phyloP scores from a whole-genome alignment of 179 eudicot genomes.

The Beta lomatogona region DNA sequence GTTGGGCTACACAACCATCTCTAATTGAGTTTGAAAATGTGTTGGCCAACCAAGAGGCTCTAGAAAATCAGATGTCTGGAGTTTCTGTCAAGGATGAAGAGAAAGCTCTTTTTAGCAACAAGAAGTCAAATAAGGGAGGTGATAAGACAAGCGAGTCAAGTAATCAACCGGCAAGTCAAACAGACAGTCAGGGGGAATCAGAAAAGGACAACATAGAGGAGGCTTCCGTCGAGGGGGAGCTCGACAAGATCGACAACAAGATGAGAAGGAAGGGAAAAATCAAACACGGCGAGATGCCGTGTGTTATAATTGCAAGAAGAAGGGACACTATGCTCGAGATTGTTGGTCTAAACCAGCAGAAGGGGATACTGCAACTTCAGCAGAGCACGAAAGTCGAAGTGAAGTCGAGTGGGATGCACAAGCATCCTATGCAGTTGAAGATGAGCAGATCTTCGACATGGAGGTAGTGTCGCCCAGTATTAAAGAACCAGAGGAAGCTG shows the following conservation, averaged over 20 bases:
- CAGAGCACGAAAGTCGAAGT: background rate
- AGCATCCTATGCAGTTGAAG: conserved; percentile 7
- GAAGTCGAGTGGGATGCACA: conserved; percentile 17
- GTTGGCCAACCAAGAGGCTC: conserved; percentile 4
- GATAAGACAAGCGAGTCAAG: background rate
- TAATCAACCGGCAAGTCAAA: background rate
- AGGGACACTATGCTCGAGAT: conserved; percentile 7
- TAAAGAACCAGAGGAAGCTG: background rate
- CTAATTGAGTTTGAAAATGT: conserved; percentile 21
- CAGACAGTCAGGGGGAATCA: background rate
- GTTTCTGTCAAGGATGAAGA: conserved; percentile 6
- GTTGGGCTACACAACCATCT: conserved; percentile 25
- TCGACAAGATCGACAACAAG: background rate
- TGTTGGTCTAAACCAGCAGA: too few species aligned
- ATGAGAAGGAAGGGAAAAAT: background rate
- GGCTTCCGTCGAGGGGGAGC: conserved; percentile 11
- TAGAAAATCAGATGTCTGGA: conserved; percentile 14
- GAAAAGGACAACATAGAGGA: background rate
- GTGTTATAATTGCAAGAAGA: conserved; percentile 16
- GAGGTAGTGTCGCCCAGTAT: background rate
- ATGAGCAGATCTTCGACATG: background rate
- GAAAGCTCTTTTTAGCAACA: background rate
- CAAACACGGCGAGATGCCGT: background rate
- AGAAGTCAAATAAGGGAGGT: background rate
- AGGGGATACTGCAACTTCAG: background rate